A percentile compares a stretch with the other conserved stretches of the same genome.
These are phyloP conservation scores for Pseudonitzschia delicatissima DNA, from an alignment of 108 stramenopile genomes.

Conservation along the genomic window DNA sequence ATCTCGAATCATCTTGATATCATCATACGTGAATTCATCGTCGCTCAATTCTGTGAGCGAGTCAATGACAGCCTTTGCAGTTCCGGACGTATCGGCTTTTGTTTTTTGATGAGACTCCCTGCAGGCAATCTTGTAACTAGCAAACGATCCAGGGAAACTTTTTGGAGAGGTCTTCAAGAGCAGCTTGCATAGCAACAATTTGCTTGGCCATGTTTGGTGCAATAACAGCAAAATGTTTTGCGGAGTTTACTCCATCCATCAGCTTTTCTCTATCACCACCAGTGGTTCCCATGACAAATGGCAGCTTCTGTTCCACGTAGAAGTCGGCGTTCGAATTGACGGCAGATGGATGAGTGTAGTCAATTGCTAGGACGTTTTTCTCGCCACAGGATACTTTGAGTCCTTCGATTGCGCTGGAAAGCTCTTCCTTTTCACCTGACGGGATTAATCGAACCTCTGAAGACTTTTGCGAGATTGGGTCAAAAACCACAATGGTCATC, in stretches of 20 bases:
- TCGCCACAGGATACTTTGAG: slow-evolving; percentile 49
- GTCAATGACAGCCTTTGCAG: slow-evolving; percentile 93
- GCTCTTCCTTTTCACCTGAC: slow-evolving; percentile 56
- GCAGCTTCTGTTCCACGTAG: slow-evolving; percentile 76
- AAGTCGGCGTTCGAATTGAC: slow-evolving; percentile 92
- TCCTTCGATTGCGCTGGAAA: slow-evolving; percentile 52
- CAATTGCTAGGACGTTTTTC: slow-evolving; percentile 84
- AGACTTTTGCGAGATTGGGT: slow-evolving; percentile 61
- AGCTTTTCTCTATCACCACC: slow-evolving; percentile 91
- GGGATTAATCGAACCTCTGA: slow-evolving; percentile 72
- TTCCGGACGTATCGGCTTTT: slow-evolving; percentile 97
- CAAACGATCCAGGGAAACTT: slow-evolving; percentile 93
- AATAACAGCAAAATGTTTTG: slow-evolving; percentile 89
- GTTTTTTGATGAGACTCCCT: slow-evolving; percentile 94
- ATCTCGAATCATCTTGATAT: slow-evolving; percentile 89
- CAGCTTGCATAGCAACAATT: slow-evolving; percentile 98
- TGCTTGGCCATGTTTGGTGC: slow-evolving; percentile 99
- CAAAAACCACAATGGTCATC: slow-evolving; percentile 62
- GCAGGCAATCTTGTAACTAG: slow-evolving; percentile 89
- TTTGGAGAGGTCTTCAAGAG: slow-evolving; percentile 84
- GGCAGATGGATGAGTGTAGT: slow-evolving; percentile 97
- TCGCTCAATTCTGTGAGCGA: slow-evolving; percentile 54
- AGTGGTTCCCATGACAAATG: slow-evolving; percentile 96
- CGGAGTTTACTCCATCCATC: slow-evolving; percentile 59
- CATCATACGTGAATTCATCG: slow-evolving; percentile 78